Percentiles rank a stretch among this genome's conserved stretches.
phyloP scores from a whole-genome alignment of 257 asterid genomes.

The Verbena officinalis region DNA sequence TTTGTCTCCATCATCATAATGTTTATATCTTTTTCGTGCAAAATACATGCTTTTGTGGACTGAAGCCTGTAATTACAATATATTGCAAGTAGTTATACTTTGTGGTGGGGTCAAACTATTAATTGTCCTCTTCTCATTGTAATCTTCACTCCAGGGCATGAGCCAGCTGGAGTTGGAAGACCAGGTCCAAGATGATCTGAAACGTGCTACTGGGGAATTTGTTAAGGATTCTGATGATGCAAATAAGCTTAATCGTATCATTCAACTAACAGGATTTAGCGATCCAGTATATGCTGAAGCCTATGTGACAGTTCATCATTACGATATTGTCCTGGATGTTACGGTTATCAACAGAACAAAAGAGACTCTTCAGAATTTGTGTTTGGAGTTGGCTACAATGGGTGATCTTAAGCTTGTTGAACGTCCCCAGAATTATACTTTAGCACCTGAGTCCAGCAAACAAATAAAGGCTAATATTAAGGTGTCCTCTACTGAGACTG shows the following conservation, averaged over 20 bases:
- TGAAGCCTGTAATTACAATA: background rate
- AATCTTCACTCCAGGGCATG: slow-evolving; percentile 68
- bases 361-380: slow-evolving; percentile 92
- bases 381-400: slow-evolving; percentile 96
- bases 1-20: background rate
- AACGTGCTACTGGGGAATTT: slow-evolving; percentile 96
- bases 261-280: slow-evolving; percentile 95
- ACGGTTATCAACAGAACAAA: slow-evolving; percentile 87
- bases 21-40: background rate
- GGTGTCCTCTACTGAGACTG: slow-evolving; percentile 98
- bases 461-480: slow-evolving; percentile 93
- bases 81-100: background rate
- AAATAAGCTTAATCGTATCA: slow-evolving; percentile 80
- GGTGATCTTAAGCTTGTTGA: slow-evolving; percentile 98
- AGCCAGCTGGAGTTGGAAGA: slow-evolving; percentile 95
- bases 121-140: slow-evolving; percentile 17
- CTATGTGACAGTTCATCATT: slow-evolving; percentile 91
- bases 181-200: slow-evolving; percentile 88
- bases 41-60: slow-evolving; percentile 6
- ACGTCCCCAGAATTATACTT: slow-evolving; percentile 93
- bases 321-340: slow-evolving; percentile 93
- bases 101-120: slow-evolving; percentile 9
- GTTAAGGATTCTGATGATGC: slow-evolving; percentile 83
- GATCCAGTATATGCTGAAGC: slow-evolving; percentile 99
- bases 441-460: slow-evolving; percentile 92